phyloP scores from a whole-genome alignment of 805 yeast genomes.

The Starmerella apicola region DNA sequence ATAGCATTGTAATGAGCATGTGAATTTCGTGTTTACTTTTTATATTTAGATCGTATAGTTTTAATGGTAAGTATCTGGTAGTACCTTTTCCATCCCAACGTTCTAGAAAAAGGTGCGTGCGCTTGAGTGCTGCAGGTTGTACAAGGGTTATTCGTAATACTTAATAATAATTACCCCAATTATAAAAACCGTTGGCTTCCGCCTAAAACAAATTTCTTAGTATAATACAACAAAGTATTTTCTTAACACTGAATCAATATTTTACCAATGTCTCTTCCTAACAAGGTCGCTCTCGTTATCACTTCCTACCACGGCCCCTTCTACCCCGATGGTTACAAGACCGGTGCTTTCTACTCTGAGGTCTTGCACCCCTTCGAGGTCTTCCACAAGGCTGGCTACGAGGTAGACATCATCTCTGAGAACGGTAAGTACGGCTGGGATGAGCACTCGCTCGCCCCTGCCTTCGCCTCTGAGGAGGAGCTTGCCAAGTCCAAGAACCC shows the following conservation, averaged over 20 bases:
- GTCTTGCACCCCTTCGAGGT: constrained; percentile 47
- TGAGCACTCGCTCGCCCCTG: constrained; percentile 37
- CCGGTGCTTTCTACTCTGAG: constrained; percentile 51
- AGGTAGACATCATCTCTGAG: constrained; percentile 47
- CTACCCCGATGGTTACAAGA: constrained; percentile 45
- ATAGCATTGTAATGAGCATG: no score
- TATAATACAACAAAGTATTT: no score
- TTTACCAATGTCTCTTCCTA: constrained; percentile 14
- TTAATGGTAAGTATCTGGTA: no score
- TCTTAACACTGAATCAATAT: no score
- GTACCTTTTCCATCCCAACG: no score
- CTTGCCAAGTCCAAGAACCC: constrained; percentile 31
- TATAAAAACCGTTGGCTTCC: not conserved
- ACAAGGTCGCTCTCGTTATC: constrained; percentile 18
- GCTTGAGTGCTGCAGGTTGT: no score
- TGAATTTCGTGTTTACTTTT: no score
- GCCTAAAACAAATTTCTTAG: not conserved
- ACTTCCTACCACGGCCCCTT: constrained; percentile 28
- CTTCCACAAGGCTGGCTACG: constrained; percentile 37
- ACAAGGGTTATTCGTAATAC: not conserved
- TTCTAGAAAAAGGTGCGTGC: no score
- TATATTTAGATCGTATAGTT: no score
- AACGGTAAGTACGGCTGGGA: constrained; percentile 47
- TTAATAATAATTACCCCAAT: not conserved
- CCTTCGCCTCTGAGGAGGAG: constrained; percentile 37